These are phyloP conservation scores for Trichosanthes truncata DNA, from an alignment of 306 rosid species.

Conservation along the genomic window DNA sequence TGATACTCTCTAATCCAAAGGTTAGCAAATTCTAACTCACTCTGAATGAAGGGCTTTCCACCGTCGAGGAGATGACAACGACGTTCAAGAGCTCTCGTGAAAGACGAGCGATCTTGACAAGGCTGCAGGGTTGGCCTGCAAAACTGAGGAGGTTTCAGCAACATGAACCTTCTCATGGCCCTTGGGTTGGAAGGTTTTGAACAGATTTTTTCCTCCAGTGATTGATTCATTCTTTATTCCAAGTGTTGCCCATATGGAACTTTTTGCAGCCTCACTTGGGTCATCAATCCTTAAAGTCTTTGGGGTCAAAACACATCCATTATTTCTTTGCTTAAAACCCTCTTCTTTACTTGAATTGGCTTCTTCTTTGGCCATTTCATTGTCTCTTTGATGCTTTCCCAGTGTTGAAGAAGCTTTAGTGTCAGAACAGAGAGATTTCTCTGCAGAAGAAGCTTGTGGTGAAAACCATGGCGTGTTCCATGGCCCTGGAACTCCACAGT, in stretches of 20 bases:
- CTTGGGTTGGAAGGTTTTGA: conserved; percentile 57
- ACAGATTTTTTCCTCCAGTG: conserved; percentile 51
- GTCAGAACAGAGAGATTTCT: not conserved
- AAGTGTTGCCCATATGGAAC: conserved; percentile 88
- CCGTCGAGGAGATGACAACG: not conserved
- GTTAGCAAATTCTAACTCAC: not conserved
- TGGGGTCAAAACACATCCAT: conserved; percentile 58
- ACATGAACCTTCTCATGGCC: conserved; percentile 29
- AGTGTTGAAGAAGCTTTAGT: conserved; percentile 20
- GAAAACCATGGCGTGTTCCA: conserved; percentile 48
- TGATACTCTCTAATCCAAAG: not conserved
- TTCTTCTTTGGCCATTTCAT: not conserved
- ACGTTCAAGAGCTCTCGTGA: conserved; percentile 41
- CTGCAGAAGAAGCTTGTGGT: conserved; percentile 34
- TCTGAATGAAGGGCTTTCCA: not conserved
- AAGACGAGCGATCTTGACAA: conserved; percentile 73
- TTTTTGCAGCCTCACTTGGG: conserved; percentile 84
- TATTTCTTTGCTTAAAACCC: conserved; percentile 30
- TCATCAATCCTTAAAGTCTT: conserved; percentile 80
- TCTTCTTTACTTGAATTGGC: conserved; percentile 17
- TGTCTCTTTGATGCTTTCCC: conserved; percentile 74
- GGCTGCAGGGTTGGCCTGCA: conserved; percentile 92
- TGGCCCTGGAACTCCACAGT: not conserved
- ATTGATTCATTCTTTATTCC: conserved; percentile 75
- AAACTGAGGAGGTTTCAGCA: conserved; percentile 37